A percentile compares a stretch with the other conserved stretches of the same genome.
Conservation (phyloP, 2,329 filamentous ascomycete species). For the Trichoderma breve region DNA sequence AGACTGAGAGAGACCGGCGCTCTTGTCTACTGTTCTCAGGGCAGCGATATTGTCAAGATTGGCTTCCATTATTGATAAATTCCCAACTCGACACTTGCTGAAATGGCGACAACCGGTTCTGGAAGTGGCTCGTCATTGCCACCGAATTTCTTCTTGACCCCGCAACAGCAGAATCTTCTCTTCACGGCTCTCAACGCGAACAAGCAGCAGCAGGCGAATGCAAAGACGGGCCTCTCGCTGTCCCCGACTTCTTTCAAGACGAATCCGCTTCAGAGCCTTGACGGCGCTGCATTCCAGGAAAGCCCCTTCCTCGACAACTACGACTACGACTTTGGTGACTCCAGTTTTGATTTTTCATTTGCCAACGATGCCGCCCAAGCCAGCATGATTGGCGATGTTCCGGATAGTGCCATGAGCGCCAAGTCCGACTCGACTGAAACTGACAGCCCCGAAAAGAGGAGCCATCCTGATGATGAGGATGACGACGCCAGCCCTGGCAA, state of each 20-base stretch:
- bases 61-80: background rate
- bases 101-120: conserved; percentile 52
- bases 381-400: conserved; percentile 74
- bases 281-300: conserved; percentile 56
- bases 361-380: conserved; percentile 49
- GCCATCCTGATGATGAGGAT: conserved; percentile 68
- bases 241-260: conserved; percentile 50
- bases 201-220: conserved; percentile 37
- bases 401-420: conserved; percentile 43
- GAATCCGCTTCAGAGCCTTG: conserved; percentile 46
- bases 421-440: conserved; percentile 59
- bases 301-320: conserved; percentile 80
- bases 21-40: background rate
- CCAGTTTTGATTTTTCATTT: conserved; percentile 67
- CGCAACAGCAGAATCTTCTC: conserved; percentile 73
- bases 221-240: conserved; percentile 36
- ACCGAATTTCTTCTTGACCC: conserved; percentile 66
- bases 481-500: conserved; percentile 53
- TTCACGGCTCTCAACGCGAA: conserved; percentile 76
- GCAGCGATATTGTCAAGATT: background rate
- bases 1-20: background rate
- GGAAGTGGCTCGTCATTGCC: conserved; percentile 41
- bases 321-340: conserved; percentile 74
- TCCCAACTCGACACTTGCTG: background rate
- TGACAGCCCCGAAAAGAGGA: conserved; percentile 64